phyloP scores from a whole-genome alignment of 75 land plant species.

The Chamaecyparis obtusa region DNA sequence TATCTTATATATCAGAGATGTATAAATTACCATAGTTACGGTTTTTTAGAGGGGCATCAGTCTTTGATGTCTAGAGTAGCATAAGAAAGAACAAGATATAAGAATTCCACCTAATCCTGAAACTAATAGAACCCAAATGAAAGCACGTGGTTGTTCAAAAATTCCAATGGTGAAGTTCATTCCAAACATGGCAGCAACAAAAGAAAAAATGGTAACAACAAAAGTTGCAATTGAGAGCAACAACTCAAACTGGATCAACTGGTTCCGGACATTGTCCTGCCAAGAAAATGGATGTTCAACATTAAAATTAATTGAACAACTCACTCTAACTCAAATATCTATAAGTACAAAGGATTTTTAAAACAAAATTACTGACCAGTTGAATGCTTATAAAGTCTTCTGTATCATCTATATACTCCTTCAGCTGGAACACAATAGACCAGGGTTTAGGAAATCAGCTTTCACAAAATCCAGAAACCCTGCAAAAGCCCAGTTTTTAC shows the following conservation, averaged over 20 bases:
- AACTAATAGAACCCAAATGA: constrained; percentile 60
- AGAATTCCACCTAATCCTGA: constrained; percentile 41
- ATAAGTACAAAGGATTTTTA: neutral
- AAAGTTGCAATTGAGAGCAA: constrained; percentile 87
- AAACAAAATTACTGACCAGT: constrained; percentile 47
- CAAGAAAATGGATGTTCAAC: neutral
- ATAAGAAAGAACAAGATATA: constrained; percentile 48
- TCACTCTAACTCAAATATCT: neutral
- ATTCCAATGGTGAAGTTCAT: constrained; percentile 69
- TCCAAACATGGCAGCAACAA: constrained; percentile 81
- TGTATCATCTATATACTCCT: constrained; percentile 89
- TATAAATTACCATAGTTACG: neutral
- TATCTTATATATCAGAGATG: neutral
- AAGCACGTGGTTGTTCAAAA: constrained; percentile 59
- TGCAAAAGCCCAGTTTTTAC: neutral
- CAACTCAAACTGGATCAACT: constrained; percentile 87
- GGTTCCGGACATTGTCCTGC: constrained; percentile 96
- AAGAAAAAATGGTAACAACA: constrained; percentile 77
- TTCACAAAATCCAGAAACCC: neutral
- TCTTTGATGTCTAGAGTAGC: constrained; percentile 59
- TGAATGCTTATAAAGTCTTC: constrained; percentile 94
- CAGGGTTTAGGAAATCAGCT: neutral
- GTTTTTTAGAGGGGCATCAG: constrained; percentile 44
- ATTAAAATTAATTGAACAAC: neutral
- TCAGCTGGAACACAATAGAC: constrained; percentile 55